Conservation (phyloP, 2,329 filamentous ascomycete species). For the Diaporthe aspalathi region DNA sequence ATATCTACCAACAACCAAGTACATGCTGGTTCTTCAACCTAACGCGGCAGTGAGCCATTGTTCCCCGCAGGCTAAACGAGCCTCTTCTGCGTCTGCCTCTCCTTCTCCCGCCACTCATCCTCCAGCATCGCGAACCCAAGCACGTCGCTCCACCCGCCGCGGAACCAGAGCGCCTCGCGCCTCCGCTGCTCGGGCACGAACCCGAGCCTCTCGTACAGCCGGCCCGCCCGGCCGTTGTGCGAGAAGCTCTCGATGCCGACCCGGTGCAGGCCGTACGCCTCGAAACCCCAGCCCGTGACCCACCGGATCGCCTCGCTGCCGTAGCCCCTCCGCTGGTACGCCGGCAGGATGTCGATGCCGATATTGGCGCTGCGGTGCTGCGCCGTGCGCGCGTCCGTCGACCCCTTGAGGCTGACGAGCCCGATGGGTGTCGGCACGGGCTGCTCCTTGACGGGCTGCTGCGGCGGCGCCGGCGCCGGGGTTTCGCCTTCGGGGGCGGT, state of each 20-base stretch:
- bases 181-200: slow-evolving; percentile 55
- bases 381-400: slow-evolving; percentile 27
- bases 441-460: not conserved
- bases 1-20: not conserved
- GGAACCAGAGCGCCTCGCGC: slow-evolving; percentile 54
- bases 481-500: not conserved
- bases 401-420: slow-evolving; percentile 6
- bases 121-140: slow-evolving; percentile 48
- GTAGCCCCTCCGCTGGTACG: slow-evolving; percentile 49
- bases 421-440: slow-evolving; percentile 30
- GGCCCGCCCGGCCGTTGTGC: slow-evolving; percentile 49
- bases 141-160: slow-evolving; percentile 51
- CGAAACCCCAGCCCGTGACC: slow-evolving; percentile 50
- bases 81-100: not conserved
- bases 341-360: slow-evolving; percentile 47
- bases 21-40: too few relatives aligned
- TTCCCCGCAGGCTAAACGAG: not conserved
- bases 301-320: slow-evolving; percentile 53
- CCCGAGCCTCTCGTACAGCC: slow-evolving; percentile 50
- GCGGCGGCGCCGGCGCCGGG: not conserved
- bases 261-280: slow-evolving; percentile 51
- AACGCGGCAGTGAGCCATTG: not conserved
- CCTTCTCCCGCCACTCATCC: slow-evolving; percentile 37
- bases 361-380: slow-evolving; percentile 57
- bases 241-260: slow-evolving; percentile 49